Percentiles rank a stretch among this genome's conserved stretches.
These are phyloP conservation scores for Solanum medicagineum DNA, from an alignment of 257 asterid genomes.

Conservation along the genomic window DNA sequence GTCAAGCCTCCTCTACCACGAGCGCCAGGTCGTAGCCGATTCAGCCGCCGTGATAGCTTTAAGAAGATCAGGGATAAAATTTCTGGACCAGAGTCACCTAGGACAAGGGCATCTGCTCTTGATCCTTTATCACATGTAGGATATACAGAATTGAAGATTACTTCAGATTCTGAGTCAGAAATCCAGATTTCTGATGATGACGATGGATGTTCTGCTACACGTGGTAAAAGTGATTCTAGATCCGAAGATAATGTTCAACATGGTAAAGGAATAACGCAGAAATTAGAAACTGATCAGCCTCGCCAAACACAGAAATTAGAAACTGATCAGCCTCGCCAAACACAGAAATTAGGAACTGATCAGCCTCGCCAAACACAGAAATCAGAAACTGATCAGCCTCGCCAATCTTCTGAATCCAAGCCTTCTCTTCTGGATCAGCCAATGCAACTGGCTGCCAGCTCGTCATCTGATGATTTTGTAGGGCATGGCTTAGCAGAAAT, in stretches of 20 bases:
- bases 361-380: too few species aligned
- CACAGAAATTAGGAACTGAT: too few species aligned
- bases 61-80: slow-evolving; percentile 59
- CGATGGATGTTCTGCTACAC: slow-evolving; percentile 23
- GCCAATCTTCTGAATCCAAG: slow-evolving; percentile 14
- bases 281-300: slow-evolving; percentile 1
- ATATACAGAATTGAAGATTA: slow-evolving; percentile 50
- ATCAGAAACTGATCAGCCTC: too few species aligned
- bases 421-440: slow-evolving; percentile 25
- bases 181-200: slow-evolving; percentile 58
- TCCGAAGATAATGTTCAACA: slow-evolving; percentile 7
- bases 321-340: neutral
- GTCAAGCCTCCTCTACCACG: slow-evolving; percentile 80
- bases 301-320: neutral
- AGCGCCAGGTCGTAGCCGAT: slow-evolving; percentile 49
- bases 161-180: slow-evolving; percentile 84
- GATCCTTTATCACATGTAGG: slow-evolving; percentile 49
- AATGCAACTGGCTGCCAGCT: slow-evolving; percentile 14
- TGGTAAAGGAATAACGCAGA: slow-evolving; percentile 2
- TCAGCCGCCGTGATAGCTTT: slow-evolving; percentile 59
- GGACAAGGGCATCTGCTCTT: slow-evolving; percentile 5
- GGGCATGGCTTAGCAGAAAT: slow-evolving; percentile 25
- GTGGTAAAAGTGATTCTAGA: neutral
- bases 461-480: slow-evolving; percentile 5
- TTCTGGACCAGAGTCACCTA: slow-evolving; percentile 21